Conservation (phyloP, 225 moss, liverwort and hornwort species). For the Pseudisothecium myosuroides region DNA sequence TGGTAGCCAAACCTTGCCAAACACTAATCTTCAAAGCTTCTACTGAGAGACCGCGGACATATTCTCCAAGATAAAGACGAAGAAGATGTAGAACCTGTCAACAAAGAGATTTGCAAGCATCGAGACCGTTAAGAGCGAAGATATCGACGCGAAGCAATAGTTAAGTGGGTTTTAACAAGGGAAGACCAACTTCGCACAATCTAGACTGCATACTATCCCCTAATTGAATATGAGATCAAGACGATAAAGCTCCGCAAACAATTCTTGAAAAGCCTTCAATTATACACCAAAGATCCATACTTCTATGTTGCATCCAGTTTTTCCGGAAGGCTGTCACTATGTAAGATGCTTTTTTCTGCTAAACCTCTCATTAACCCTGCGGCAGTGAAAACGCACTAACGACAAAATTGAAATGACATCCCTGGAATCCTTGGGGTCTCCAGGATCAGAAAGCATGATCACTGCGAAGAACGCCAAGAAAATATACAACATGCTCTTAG, state of each 20-base stretch:
- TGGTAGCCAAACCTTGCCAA: slow-evolving; percentile 68
- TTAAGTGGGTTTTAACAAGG: background rate
- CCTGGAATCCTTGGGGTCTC: background rate
- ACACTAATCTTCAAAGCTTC: slow-evolving; percentile 97
- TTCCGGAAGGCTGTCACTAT: background rate
- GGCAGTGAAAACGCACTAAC: background rate
- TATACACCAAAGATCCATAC: background rate
- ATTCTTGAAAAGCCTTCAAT: background rate
- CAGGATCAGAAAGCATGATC: background rate
- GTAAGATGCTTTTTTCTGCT: background rate
- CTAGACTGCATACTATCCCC: background rate
- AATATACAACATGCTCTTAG: background rate
- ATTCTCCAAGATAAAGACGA: slow-evolving; percentile 93
- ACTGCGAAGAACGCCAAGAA: background rate
- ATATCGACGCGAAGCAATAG: background rate
- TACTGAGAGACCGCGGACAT: slow-evolving; percentile 94
- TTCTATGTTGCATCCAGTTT: background rate
- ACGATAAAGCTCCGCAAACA: background rate
- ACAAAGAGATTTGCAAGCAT: background rate
- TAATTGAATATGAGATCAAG: background rate
- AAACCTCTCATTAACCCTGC: background rate
- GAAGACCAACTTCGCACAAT: background rate
- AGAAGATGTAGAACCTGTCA: slow-evolving; percentile 89
- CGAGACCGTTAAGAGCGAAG: background rate
- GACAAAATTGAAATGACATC: background rate